A percentile compares a stretch with the other conserved stretches of the same genome.
These are phyloP conservation scores for Crithidia brevicula DNA, from an alignment of 208 protist genomes.

Conservation along the genomic window DNA sequence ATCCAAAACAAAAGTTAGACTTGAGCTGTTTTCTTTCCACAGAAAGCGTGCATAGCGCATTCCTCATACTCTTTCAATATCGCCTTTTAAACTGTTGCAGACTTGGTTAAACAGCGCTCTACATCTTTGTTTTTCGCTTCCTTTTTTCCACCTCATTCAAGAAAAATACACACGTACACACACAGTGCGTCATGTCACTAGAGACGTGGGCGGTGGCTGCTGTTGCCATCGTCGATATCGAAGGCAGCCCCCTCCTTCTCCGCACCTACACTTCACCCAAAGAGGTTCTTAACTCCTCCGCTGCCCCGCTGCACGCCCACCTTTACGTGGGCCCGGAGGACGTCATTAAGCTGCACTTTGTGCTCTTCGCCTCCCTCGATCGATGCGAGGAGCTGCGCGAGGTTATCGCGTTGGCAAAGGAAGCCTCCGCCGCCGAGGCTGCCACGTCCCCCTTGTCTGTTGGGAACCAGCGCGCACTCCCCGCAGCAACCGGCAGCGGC, in stretches of 20 bases:
- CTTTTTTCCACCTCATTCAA: neutral
- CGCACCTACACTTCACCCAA: conserved; percentile 68
- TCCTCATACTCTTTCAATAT: too few relatives aligned
- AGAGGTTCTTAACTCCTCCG: conserved; percentile 53
- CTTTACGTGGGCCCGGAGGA: conserved; percentile 82
- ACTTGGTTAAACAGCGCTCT: too few relatives aligned
- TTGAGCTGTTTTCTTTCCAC: too few relatives aligned
- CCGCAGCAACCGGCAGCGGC: neutral
- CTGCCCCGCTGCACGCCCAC: conserved; percentile 60
- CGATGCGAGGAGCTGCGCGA: conserved; percentile 65
- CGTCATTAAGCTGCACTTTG: conserved; percentile 71
- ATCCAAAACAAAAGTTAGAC: too few relatives aligned
- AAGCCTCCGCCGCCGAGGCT: neutral
- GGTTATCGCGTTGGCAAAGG: conserved; percentile 5
- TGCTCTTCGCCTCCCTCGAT: conserved; percentile 81
- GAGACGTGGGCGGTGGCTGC: conserved; percentile 80
- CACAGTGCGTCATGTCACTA: too few relatives aligned
- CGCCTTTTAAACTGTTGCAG: too few relatives aligned
- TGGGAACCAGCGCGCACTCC: neutral
- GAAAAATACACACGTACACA: too few relatives aligned
- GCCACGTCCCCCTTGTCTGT: neutral
- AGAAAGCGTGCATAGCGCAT: too few relatives aligned
- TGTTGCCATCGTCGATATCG: conserved; percentile 62
- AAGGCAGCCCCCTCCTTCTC: conserved; percentile 64
- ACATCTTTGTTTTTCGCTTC: neutral